Evolutionary conservation across 768 basidiomycete genomes (phyloP), one percentile per base, ranked within the genome.

Genomic region (Russula ochroleuca): DNA sequence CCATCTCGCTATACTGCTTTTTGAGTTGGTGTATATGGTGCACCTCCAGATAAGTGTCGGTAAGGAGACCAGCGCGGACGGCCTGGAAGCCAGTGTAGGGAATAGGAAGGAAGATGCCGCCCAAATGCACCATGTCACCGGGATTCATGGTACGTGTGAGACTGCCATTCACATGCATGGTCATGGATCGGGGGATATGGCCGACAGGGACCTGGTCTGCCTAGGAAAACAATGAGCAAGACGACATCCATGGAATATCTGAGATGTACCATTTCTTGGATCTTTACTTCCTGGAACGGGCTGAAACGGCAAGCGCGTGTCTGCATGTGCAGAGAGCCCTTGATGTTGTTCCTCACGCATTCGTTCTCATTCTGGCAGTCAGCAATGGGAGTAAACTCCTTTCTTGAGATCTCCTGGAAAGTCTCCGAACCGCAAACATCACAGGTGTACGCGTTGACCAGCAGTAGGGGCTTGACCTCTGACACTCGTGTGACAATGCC

Each of bases 151-250:
- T 79, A 37, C 97, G 89, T 9, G 94, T 95, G 40, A 97, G 81
- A 64, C 82, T 87, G 25, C 97, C 97, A 67, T 92, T 86, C 38
- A 98, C 80, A 72, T 99, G 94, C n/a, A 97, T 75, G 0, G 94
- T 94, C 97, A 98, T 98, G 3, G 95, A 94, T 43, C 97, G 88
- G 25, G 97, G 97, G 62, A 99, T 99, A 73, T 99, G 97, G 5
- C 97, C 97, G 52, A 99, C 96, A 25, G 97, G 97, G 1, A 99
- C 97, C 86, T 99, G 97, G 71, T 98, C 96, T 28, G 96, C 91
- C 94, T 94, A 10, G 0, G 62, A 45, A n/a, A 54, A 54, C 14
- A 40, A 45, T 70, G 52, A n/a, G 63, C 38, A 50, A 53, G 4
- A 52, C 60, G 49, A 61, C 45, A 38, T 41, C 57, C 31, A 31